Conservation (phyloP, 2,329 filamentous ascomycete genomes). For the Orbilia blumenaviensis region DNA sequence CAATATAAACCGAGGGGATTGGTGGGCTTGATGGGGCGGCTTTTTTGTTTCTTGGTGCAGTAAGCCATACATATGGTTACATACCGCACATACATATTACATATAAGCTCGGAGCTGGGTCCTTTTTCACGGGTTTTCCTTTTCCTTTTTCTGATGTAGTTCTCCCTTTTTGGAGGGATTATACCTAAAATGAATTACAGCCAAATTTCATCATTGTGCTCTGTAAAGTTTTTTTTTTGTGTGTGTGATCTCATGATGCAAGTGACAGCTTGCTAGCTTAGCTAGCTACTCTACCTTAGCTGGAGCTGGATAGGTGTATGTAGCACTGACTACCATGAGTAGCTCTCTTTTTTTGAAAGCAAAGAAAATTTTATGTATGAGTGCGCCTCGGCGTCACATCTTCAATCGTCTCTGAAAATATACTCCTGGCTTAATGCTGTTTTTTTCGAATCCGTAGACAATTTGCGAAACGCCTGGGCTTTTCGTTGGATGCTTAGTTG, state of each 20-base stretch:
- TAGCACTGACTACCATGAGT: too few relatives aligned
- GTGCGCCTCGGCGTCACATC: too few relatives aligned
- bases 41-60: not conserved
- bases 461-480: too few relatives aligned
- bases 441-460: too few relatives aligned
- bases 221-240: not conserved
- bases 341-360: too few relatives aligned
- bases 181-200: not conserved
- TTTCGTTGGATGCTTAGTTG: too few relatives aligned
- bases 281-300: not conserved
- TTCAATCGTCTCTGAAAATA: too few relatives aligned
- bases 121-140: not conserved
- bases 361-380: too few relatives aligned
- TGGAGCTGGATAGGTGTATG: not conserved
- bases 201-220: slow-evolving; percentile 25
- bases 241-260: too few relatives aligned
- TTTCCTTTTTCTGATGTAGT: not conserved
- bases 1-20: slow-evolving; percentile 5
- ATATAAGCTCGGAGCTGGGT: not conserved
- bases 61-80: not conserved
- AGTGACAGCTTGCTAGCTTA: slow-evolving; percentile 3
- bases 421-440: too few relatives aligned
- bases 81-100: not conserved
- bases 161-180: too few relatives aligned
- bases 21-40: not conserved